Percentiles rank a stretch among this genome's conserved stretches.
These are phyloP conservation scores for Podospora pseudocomata DNA, from an alignment of 495 filamentous ascomycete genomes.

Conservation along the genomic window DNA sequence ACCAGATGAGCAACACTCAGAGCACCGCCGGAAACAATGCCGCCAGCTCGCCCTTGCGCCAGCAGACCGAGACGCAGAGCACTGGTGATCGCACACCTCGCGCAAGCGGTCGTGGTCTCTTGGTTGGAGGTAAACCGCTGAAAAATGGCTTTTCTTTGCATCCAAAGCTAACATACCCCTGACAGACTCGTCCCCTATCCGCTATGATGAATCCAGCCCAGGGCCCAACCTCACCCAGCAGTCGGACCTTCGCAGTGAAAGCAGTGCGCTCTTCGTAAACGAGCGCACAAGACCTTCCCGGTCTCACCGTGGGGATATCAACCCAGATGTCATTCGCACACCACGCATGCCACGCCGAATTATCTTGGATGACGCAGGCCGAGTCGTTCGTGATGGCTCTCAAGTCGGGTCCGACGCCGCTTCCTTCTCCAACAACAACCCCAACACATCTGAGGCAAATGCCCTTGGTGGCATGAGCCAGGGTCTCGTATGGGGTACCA, in stretches of 20 bases:
- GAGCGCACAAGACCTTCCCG: constrained; percentile 53
- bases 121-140: constrained; percentile 60
- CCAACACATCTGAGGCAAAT: constrained; percentile 87
- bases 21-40: constrained; percentile 54
- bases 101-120: constrained; percentile 51
- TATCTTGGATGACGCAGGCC: constrained; percentile 77
- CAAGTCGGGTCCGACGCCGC: constrained; percentile 66
- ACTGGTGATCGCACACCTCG: constrained; percentile 67
- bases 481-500: constrained; percentile 94
- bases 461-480: constrained; percentile 74
- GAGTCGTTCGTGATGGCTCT: constrained; percentile 56
- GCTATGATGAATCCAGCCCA: constrained; percentile 81
- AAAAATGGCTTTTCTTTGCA: constrained; percentile 2
- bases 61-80: constrained; percentile 53
- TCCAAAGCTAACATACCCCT: not conserved
- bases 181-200: constrained; percentile 84
- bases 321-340: constrained; percentile 69
- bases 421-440: constrained; percentile 83
- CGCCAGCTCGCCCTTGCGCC: constrained; percentile 65
- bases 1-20: constrained; percentile 53
- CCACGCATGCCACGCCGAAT: constrained; percentile 64
- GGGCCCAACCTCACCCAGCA: constrained; percentile 56
- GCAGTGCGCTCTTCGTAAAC: constrained; percentile 80
- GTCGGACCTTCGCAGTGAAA: constrained; percentile 68
- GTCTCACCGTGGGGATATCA: constrained; percentile 75